Base-by-base conservation (phyloP, 257 asterid genomes). In the Penstemon eatonii region DNA sequence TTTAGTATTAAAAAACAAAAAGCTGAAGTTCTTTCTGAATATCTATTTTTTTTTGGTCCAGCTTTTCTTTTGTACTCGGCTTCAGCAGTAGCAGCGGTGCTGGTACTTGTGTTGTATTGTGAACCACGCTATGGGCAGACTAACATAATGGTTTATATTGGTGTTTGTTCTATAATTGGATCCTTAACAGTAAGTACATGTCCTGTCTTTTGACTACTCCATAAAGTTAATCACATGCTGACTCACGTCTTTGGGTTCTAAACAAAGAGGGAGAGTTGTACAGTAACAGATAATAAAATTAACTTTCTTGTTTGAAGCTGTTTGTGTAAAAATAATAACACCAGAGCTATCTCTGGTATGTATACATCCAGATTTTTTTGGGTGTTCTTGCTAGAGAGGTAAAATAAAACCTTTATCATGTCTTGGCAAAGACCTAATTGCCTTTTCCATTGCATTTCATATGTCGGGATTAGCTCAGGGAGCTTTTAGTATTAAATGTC, bases 121-220 rank as follows among this genome's bases (percentile, higher is more conserved):
- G 97, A 86, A 66, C 90, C 94, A 43, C 92, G 83, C 44, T 86
- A 68, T 72, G 97, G 96, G 66, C 97, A 85, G 71, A 86, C 97
- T 63, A 86, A 90, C 75, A 82, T 88, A 67, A 80, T 88, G 90
- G 89, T 90, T 44, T 88, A 88, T 68, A 65, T 85, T 63, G 96
- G 97, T 7, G 79, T 90, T 54, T 90, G 97, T 78, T 88, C 97
- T 64, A 79, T 90, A 40, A 63, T 86, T 64, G 97, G 97, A 54
- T 90, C 96, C 73, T 65, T 90, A 46, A 90, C 96, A 39, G 97
- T 90, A 74, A 88, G 95, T 81, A 49, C 45, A 33, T 54, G 18
- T 51, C 50, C 45, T 49, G 56, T 25, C 61, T 39, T 13, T 43
- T 67, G 53, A 19, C 56, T 11, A 64, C 61, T 8, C 9, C 73